These are phyloP conservation scores for Coix lacrymajobi DNA, from an alignment of 176 grass and related monocot species.

Conservation along the genomic window DNA sequence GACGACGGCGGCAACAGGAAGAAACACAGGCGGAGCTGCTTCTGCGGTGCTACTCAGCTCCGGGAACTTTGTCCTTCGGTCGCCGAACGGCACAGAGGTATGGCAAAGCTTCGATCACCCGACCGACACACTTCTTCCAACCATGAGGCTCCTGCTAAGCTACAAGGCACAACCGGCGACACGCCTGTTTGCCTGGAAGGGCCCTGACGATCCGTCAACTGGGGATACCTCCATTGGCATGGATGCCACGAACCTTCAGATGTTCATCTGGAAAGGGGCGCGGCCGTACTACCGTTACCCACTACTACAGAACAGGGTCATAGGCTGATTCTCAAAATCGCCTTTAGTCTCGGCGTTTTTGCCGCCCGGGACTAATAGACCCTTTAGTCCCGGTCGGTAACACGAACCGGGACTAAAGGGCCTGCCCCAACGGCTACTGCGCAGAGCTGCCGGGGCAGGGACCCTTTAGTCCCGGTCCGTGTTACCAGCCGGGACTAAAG, in stretches of 20 bases:
- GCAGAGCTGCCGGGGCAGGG: no score
- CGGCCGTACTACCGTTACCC: not conserved
- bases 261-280: not conserved
- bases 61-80: slow-evolving; percentile 30
- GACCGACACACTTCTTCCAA: slow-evolving; percentile 22
- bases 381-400: no score
- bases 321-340: no score
- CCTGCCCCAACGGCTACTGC: no score
- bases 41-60: not conserved
- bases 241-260: not conserved
- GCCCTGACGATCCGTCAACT: slow-evolving; percentile 13
- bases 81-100: not conserved
- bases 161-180: not conserved
- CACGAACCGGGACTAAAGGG: no score
- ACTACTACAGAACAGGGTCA: no score
- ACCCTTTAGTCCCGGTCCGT: no score
- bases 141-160: not conserved
- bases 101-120: slow-evolving; percentile 52
- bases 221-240: not conserved
- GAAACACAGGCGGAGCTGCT: not conserved
- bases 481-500: no score
- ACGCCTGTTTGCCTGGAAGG: slow-evolving; percentile 19
- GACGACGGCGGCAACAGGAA: not conserved
- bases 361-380: no score
- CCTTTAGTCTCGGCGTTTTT: no score